These are phyloP conservation scores for Geranomyces michiganensis DNA, from an alignment of 192 early-diverging fungal species.

Conservation along the genomic window DNA sequence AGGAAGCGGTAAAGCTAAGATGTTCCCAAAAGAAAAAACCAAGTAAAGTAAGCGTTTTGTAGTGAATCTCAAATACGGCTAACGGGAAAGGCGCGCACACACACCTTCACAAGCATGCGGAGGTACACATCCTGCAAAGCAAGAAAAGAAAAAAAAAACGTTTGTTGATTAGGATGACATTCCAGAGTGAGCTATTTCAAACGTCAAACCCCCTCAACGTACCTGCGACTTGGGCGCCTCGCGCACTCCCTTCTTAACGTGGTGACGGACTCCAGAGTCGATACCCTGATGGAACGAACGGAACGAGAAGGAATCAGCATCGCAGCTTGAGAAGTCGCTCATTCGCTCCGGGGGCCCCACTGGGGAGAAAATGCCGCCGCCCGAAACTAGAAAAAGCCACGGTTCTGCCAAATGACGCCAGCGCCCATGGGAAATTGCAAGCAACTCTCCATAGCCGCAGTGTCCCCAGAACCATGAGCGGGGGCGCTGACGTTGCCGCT, in stretches of 20 bases:
- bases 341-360: constrained; percentile 20
- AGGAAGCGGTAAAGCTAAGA: constrained; percentile 96
- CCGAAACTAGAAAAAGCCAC: constrained; percentile 6
- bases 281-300: constrained; percentile 78
- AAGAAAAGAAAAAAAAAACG: constrained; percentile 12
- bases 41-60: neutral
- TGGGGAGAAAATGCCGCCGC: neutral
- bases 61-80: neutral
- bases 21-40: neutral
- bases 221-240: constrained; percentile 83
- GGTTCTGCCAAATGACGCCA: neutral
- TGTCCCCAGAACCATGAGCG: too few species aligned
- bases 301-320: constrained; percentile 23
- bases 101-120: constrained; percentile 95
- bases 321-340: constrained; percentile 15
- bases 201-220: neutral
- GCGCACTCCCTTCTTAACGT: constrained; percentile 93
- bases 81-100: constrained; percentile 16
- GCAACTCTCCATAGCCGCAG: too few species aligned
- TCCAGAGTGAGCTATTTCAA: neutral
- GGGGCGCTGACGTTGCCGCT: too few species aligned
- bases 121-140: constrained; percentile 85
- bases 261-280: constrained; percentile 95
- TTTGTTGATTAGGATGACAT: neutral
- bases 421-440: neutral